A percentile compares a stretch with the other conserved stretches of the same genome.
phyloP scores from a whole-genome alignment of 495 filamentous ascomycete genomes.

The Neurospora sp. region DNA sequence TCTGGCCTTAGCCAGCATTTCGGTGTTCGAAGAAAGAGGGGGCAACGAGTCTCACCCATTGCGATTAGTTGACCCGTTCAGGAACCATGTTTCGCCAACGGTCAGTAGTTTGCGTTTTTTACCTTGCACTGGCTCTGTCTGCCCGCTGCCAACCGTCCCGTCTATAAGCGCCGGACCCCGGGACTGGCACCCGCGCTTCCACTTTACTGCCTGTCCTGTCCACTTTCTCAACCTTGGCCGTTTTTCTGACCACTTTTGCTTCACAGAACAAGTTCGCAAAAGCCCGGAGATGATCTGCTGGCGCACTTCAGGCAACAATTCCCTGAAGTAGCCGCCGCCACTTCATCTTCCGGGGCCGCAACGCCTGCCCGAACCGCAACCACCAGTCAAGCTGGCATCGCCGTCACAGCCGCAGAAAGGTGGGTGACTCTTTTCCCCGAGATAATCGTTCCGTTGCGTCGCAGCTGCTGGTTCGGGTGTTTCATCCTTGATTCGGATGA shows the following conservation, averaged over 20 bases:
- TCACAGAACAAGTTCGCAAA: slow-evolving; percentile 68
- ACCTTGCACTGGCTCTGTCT: background rate
- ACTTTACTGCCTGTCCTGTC: background rate
- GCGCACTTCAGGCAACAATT: slow-evolving; percentile 74
- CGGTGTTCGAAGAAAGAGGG: background rate
- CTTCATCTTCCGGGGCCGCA: slow-evolving; percentile 21
- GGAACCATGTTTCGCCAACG: slow-evolving; percentile 29
- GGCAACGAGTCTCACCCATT: background rate
- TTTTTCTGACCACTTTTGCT: slow-evolving; percentile 16
- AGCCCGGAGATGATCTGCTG: slow-evolving; percentile 76
- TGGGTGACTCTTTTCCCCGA: slow-evolving; percentile 19
- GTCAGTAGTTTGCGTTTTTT: slow-evolving; percentile 11
- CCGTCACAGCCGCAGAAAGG: slow-evolving; percentile 39
- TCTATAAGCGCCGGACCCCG: background rate
- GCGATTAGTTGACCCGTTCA: background rate
- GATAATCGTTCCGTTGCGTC: background rate
- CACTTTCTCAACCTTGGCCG: background rate
- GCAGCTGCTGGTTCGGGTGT: background rate
- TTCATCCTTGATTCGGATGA: background rate
- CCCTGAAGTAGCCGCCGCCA: slow-evolving; percentile 45
- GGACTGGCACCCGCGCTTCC: background rate
- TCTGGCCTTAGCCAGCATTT: background rate
- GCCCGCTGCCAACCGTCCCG: background rate
- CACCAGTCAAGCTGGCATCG: slow-evolving; percentile 28
- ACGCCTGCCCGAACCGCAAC: slow-evolving; percentile 26